Base-by-base conservation (phyloP, 352 stramenopile genomes). In the Globisporangium polare region DNA sequence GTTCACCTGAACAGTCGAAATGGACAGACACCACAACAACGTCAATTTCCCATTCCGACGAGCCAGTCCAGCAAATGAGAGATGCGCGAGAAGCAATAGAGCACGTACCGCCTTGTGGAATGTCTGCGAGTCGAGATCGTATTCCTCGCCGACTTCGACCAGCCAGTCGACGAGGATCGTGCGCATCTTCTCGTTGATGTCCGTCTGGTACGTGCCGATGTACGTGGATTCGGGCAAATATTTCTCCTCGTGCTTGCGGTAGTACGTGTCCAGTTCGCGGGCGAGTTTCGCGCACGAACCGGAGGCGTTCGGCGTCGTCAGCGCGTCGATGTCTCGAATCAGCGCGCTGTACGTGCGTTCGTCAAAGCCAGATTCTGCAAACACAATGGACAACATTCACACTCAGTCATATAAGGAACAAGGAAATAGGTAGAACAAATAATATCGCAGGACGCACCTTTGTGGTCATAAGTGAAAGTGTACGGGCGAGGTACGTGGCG, bases 141-240 rank as follows among this genome's bases (percentile, higher is more conserved):
- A 95, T 68, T 95, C 83, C 69, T 93, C 81, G 37, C 78, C 76
- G 37, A 95, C 86, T 64, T 95, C 86, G 20, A 99, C 94, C 7
- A 99, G 88, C 98, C 98, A 99, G 77, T 99, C 97, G 27, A 99
- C 90, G 47, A 99, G 86, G 65, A 99, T 99, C 15, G 96, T 96
- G 58, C 97, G 85, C 98, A 99, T 99, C 61, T 98, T 97, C 67
- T 98, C 94, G 72, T 99, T 99, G 69, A 99, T 99, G 71, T 99
- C 96, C 51, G 87, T 73, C 74, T 99, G 97, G n/a, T 86, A 71
- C 1, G 68, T 73, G 53, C 78, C 76, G 22, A 92, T 86, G 66
- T 90, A 92, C 8, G 80, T 73, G 9, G 74, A 65, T 42, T 79
- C 60, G 2, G 80, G 65, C 29, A 84, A 69, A 69, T 94, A 92